A percentile compares a stretch with the other conserved stretches of the same genome.
These are phyloP conservation scores for Fusarium euwallaceae DNA, from an alignment of 2,329 filamentous ascomycete genomes.

Conservation along the genomic window DNA sequence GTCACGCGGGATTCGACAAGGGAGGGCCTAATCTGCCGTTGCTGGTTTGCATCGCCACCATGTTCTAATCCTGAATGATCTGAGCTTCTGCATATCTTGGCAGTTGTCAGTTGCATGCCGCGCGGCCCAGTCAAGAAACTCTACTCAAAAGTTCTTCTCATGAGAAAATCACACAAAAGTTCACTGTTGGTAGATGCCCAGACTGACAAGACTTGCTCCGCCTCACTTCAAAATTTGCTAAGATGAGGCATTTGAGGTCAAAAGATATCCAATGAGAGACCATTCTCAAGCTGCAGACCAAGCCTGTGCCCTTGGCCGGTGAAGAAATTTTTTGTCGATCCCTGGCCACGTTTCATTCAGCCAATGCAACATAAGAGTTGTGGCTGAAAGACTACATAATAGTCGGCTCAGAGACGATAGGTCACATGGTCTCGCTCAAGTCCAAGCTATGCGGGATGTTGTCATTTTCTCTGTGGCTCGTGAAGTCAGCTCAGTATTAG, in stretches of 20 bases:
- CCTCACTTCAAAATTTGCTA: background rate
- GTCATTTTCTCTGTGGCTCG: background rate
- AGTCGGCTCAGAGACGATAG: background rate
- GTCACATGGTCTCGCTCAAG: background rate
- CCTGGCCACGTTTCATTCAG: constrained; percentile 1
- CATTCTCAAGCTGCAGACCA: background rate
- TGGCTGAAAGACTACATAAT: background rate
- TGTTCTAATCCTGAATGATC: background rate
- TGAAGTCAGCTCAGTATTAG: background rate
- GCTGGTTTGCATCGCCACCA: background rate
- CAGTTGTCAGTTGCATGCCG: background rate
- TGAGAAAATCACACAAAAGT: background rate
- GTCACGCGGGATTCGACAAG: constrained; percentile 1
- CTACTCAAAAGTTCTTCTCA: background rate
- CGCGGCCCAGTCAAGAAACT: background rate
- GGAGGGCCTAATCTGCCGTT: background rate
- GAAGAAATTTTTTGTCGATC: background rate
- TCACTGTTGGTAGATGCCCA: background rate
- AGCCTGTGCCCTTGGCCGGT: background rate
- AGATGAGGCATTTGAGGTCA: background rate
- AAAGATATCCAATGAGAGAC: background rate
- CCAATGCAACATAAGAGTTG: constrained; percentile 3
- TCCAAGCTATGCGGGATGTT: background rate
- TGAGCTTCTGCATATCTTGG: background rate
- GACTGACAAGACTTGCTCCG: background rate